A percentile compares a stretch with the other conserved stretches of the same genome.
Conservation (phyloP, 768 basidiomycete genomes). For the Dictyophora rubrovolvata region DNA sequence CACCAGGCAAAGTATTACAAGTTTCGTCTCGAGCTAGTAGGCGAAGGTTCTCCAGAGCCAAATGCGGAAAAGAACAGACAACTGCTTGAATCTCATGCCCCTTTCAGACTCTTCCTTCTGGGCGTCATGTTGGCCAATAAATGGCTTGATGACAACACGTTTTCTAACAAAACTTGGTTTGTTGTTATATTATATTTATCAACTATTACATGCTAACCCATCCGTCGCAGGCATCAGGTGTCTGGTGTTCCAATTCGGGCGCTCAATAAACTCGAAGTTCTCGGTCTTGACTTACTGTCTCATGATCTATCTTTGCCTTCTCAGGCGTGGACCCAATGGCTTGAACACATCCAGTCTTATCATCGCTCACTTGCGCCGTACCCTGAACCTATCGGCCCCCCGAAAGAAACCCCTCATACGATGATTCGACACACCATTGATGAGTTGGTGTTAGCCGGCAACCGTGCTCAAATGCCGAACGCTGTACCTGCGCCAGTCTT, state of each 20-base stretch:
- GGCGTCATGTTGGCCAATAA: conserved; percentile 84
- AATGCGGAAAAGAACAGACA: conserved; percentile 34
- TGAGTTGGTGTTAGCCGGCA: conserved; percentile 49
- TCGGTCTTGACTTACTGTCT: conserved; percentile 58
- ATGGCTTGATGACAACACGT: conserved; percentile 83
- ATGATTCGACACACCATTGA: conserved; percentile 63
- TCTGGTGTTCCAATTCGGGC: conserved; percentile 63
- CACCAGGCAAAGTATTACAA: conserved; percentile 38
- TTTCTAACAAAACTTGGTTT: conserved; percentile 84
- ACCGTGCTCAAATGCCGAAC: conserved; percentile 12
- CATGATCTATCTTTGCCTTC: conserved; percentile 63
- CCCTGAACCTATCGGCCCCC: conserved; percentile 72
- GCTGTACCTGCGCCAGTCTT: conserved; percentile 54
- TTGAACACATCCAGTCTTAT: conserved; percentile 52
- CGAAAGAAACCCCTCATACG: conserved; percentile 49
- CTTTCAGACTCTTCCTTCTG: conserved; percentile 66
- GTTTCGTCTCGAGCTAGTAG: conserved; percentile 56
- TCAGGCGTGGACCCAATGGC: conserved; percentile 62
- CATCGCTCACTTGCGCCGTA: conserved; percentile 46
- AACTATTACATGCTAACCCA: conserved; percentile 5
- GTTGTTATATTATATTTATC: conserved; percentile 14
- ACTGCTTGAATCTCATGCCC: conserved; percentile 44
- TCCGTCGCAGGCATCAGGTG: conserved; percentile 56
- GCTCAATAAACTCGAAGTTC: conserved; percentile 61
- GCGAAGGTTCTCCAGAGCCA: conserved; percentile 26